Base-by-base conservation (phyloP, 106 monocot genomes). In the Chionographis japonica region DNA sequence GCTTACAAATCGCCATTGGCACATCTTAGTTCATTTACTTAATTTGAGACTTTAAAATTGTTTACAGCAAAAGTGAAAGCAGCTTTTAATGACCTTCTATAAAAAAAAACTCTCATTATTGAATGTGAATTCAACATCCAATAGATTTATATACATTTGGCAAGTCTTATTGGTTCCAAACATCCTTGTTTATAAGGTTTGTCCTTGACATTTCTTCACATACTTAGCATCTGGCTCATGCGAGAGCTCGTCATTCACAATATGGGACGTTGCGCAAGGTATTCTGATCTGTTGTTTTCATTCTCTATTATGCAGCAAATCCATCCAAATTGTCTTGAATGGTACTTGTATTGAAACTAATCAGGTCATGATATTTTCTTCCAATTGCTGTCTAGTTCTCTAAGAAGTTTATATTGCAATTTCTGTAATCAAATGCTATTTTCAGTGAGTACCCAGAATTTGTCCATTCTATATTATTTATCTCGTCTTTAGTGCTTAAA, bases 231-330 rank as follows among this genome's bases (percentile, higher is more conserved):
- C 98, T 65, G 90, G 87, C 20, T 90, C 93, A 49, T 80, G 16
- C 68, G 72, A 78, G 62, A 93, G 85, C 61, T 89, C 93, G 52
- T 90, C 87, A 61, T 99, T 99, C 81, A 88, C 74, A n/a, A 80
- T 99, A 69, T 99, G 98, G 98, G 98, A 99, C 84, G 72, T 93
- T 81, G 75, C 93, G 72, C 92, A 90, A 85, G 98, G 98, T 99
- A 90, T 52, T 19, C 35, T 46, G 61, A 13, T 50, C 43, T 15
- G 38, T 19, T 68, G 7, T 2, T 67, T 52, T 50, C 15, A 8
- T 40, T 56, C 42, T 65, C 15, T 56, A 4, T 49, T 73, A 19
- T 75, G 12, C 27, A 35, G 4, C 14, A 18, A 56, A 56, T 40
- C 40, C 14, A 39, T 53, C 11, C 51, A 13, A 20, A 14, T 58